A percentile compares a stretch with the other conserved stretches of the same genome.
phyloP scores from a whole-genome alignment of 2,329 filamentous ascomycete genomes.

The Alternaria postmessia region DNA sequence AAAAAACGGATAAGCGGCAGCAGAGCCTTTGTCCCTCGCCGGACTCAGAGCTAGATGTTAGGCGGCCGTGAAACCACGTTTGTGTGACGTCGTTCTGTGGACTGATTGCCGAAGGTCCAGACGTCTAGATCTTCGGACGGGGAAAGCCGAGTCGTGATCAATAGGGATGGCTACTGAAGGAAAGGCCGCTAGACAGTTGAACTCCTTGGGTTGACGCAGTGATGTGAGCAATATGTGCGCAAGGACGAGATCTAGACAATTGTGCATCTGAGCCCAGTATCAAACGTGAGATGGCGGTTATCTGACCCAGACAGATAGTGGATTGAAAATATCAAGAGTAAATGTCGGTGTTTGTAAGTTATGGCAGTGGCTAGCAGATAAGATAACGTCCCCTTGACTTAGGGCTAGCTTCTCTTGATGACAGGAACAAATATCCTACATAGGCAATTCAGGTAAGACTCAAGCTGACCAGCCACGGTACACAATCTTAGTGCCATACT shows the following conservation, averaged over 20 bases:
- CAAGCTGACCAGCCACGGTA: conserved; percentile 81
- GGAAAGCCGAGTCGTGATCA: background rate
- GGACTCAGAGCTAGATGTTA: conserved; percentile 2
- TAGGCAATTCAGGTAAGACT: conserved; percentile 1
- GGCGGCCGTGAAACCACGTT: background rate
- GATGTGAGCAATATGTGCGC: background rate
- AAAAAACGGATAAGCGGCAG: conserved; percentile 4
- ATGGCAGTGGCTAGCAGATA: background rate
- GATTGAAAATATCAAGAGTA: background rate
- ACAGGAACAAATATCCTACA: background rate
- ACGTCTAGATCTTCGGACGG: background rate
- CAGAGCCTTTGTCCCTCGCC: background rate
- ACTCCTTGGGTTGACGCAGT: background rate
- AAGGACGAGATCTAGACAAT: background rate
- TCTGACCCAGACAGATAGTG: background rate
- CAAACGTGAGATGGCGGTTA: background rate
- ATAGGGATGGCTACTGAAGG: background rate
- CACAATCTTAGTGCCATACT: conserved; percentile 80
- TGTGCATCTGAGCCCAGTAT: background rate
- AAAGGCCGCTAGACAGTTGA: background rate
- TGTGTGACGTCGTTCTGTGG: conserved; percentile 13
- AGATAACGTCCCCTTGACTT: background rate
- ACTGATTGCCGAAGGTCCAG: conserved; percentile 1
- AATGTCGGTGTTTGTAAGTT: background rate
- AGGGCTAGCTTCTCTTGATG: background rate